Percentiles rank a stretch among this genome's conserved stretches.
phyloP scores from a whole-genome alignment of 345 rosid genomes.

The Pistacia integerrima region DNA sequence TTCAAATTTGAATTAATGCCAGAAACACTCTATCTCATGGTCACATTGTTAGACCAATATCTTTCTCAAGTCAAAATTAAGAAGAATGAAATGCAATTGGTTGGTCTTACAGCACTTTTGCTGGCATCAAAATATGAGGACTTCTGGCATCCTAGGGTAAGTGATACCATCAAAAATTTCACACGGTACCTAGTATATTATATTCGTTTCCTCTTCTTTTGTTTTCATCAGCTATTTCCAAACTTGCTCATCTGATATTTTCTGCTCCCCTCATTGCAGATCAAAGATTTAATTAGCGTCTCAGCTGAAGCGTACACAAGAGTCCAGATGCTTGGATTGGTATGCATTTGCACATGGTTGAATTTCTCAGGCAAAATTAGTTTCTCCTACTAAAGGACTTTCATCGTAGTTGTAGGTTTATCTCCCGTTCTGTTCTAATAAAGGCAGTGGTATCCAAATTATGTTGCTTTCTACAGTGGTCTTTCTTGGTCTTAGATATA shows the following conservation, averaged over 20 bases:
- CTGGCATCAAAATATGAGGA: conserved; percentile 96
- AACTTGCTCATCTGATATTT: conserved; percentile 4
- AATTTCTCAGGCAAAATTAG: background rate
- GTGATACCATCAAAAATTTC: background rate
- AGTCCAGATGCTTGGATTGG: conserved; percentile 75
- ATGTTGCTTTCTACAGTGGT: background rate
- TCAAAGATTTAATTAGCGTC: conserved; percentile 82
- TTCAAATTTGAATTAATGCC: conserved; percentile 81
- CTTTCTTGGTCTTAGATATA: background rate
- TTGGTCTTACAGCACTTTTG: conserved; percentile 85
- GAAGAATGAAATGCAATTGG: conserved; percentile 85
- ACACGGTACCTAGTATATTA: background rate
- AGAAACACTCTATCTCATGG: conserved; percentile 91
- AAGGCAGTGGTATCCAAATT: background rate
- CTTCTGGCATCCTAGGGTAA: conserved; percentile 97
- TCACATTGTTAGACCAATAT: conserved; percentile 68
- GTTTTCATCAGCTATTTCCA: conserved; percentile 3
- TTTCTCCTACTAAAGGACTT: background rate
- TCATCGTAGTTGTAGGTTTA: background rate
- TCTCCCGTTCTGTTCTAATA: background rate
- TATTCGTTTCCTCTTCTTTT: background rate
- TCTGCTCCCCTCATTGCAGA: conserved; percentile 41
- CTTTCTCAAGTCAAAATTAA: conserved; percentile 75
- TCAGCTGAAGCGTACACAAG: conserved; percentile 87
- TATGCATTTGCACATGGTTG: conserved; percentile 26